Conservation (phyloP, 1,139 yeast genomes). For the Eremothecium cymbalariae region DNA sequence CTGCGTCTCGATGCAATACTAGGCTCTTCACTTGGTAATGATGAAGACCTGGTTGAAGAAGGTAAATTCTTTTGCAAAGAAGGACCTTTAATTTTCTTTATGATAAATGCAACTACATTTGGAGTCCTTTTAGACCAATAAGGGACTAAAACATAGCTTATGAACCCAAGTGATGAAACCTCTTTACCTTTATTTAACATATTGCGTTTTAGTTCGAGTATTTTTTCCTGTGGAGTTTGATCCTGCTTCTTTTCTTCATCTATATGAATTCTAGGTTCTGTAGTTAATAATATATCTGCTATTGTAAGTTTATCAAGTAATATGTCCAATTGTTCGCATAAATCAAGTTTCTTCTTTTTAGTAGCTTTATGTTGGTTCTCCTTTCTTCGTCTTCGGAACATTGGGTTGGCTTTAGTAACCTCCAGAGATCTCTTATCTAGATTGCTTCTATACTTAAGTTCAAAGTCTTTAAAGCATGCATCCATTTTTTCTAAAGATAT, state of each 20-base stretch:
- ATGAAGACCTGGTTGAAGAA: neutral
- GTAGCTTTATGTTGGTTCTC: neutral
- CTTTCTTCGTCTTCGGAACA: conserved; percentile 18
- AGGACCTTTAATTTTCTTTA: conserved; percentile 45
- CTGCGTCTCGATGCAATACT: conserved; percentile 5
- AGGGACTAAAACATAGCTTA: conserved; percentile 48
- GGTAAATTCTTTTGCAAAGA: conserved; percentile 30
- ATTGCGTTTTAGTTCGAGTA: conserved; percentile 21
- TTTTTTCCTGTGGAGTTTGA: conserved; percentile 3
- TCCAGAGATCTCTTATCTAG: conserved; percentile 35
- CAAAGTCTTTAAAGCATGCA: conserved; percentile 27
- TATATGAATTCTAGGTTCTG: conserved; percentile 20
- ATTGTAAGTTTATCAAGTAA: conserved; percentile 47
- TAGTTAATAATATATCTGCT: conserved; percentile 44
- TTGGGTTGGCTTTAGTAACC: conserved; percentile 29
- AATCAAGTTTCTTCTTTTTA: conserved; percentile 14
- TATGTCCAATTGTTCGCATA: conserved; percentile 35
- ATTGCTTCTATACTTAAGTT: conserved; percentile 19
- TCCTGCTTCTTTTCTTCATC: conserved; percentile 1
- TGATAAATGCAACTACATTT: conserved; percentile 38
- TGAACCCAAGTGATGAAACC: conserved; percentile 40
- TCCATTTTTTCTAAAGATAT: conserved; percentile 28
- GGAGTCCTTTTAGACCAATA: conserved; percentile 47
- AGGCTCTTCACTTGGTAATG: neutral
- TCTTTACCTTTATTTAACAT: conserved; percentile 25